Evolutionary conservation across 2,329 filamentous ascomycete genomes (phyloP).

Genomic region (Westerdykella aurantiaca): DNA sequence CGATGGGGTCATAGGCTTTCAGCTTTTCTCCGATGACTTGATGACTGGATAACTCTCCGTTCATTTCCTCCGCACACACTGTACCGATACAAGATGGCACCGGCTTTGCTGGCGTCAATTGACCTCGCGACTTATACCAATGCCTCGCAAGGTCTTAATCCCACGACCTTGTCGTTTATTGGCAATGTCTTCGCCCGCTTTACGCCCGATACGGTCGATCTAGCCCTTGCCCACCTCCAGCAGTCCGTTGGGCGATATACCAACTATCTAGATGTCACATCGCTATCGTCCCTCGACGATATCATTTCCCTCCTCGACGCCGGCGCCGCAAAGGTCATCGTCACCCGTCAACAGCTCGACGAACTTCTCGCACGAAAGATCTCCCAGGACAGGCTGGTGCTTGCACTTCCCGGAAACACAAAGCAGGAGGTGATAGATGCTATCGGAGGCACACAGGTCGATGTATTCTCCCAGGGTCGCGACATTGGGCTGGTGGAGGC

Average conservation of each 20-base stretch:
- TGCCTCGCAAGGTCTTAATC: conserved; percentile 46
- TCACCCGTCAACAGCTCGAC: conserved; percentile 62
- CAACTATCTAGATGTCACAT: conserved; percentile 72
- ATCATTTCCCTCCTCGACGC: conserved; percentile 75
- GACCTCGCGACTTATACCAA: conserved; percentile 42
- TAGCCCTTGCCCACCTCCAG: conserved; percentile 50
- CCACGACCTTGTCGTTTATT: conserved; percentile 52
- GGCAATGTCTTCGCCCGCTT: conserved; percentile 53
- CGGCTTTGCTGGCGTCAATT: conserved; percentile 46
- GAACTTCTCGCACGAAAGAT: conserved; percentile 49
- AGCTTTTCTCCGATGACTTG: too few species aligned
- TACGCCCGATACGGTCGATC: conserved; percentile 44
- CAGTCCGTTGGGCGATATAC: conserved; percentile 51
- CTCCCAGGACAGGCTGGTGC: conserved; percentile 52
- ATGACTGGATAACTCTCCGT: too few species aligned
- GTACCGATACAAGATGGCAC: conserved; percentile 32
- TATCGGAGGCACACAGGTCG: conserved; percentile 39
- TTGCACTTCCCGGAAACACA: conserved; percentile 45
- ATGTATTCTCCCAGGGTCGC: conserved; percentile 40
- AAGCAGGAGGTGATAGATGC: conserved; percentile 39
- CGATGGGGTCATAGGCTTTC: too few species aligned
- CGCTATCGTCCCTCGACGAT: conserved; percentile 63
- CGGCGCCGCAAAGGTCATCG: conserved; percentile 80
- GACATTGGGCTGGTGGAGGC: conserved; percentile 41
- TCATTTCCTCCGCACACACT: too few species aligned